These are phyloP conservation scores for Solanum piurae DNA, from an alignment of 257 asterid species.

Conservation along the genomic window DNA sequence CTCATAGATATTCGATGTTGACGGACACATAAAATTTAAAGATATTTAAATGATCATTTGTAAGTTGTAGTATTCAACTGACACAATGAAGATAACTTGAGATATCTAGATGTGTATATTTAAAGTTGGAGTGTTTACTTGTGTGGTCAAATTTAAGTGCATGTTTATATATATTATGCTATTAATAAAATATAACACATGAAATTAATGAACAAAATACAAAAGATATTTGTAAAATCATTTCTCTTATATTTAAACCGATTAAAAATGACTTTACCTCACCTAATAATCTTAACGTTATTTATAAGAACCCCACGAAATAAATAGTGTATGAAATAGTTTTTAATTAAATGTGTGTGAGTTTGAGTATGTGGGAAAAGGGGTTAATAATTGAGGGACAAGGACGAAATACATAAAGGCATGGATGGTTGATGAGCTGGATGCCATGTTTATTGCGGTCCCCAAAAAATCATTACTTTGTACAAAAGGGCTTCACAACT, in stretches of 20 bases:
- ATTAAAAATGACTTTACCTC: neutral
- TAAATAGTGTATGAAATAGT: neutral
- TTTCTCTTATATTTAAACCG: neutral
- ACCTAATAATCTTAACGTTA: neutral
- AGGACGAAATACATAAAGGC: neutral
- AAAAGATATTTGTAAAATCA: neutral
- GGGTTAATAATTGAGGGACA: neutral
- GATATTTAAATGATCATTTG: no score
- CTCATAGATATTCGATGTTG: rapidly evolving
- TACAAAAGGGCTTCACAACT: neutral
- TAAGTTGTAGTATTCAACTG: no score
- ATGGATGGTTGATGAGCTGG: neutral
- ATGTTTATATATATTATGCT: neutral
- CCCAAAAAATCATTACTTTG: neutral
- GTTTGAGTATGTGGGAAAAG: neutral
- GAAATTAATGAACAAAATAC: neutral
- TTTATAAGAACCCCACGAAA: neutral
- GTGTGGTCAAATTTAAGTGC: no score
- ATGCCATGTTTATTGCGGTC: neutral
- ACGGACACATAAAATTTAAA: no score
- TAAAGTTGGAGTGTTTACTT: no score
- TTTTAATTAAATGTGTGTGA: neutral
- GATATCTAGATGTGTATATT: no score
- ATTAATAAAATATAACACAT: neutral
- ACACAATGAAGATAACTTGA: no score